These are phyloP conservation scores for Blepharisma stoltei DNA, from an alignment of 73 alveolate species.

Conservation along the genomic window DNA sequence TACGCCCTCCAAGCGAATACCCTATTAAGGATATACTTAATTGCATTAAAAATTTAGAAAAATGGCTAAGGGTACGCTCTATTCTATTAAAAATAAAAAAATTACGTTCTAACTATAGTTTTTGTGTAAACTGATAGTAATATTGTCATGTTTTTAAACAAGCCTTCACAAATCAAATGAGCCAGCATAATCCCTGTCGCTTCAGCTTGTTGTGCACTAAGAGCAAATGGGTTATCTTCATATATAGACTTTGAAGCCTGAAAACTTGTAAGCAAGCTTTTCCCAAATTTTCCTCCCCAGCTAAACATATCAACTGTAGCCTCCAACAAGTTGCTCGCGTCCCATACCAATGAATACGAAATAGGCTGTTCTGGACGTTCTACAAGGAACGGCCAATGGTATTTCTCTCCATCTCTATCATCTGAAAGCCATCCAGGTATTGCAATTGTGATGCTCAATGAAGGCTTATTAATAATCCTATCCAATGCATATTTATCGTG, in stretches of 20 bases:
- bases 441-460: neutral
- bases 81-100: too few species aligned
- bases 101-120: too few species aligned
- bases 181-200: slow-evolving; percentile 14
- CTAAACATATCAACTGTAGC: too few species aligned
- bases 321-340: neutral
- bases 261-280: too few species aligned
- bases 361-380: neutral
- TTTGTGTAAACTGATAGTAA: too few species aligned
- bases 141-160: neutral
- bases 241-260: too few species aligned
- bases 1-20: neutral
- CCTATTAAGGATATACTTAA: neutral
- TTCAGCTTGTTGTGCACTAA: slow-evolving; percentile 25
- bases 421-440: slow-evolving; percentile 24
- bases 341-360: slow-evolving; percentile 14
- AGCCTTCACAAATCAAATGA: neutral
- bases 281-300: too few species aligned
- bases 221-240: neutral
- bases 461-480: neutral
- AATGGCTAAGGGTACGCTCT: too few species aligned
- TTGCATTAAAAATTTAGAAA: too few species aligned
- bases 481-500: neutral
- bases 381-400: neutral
- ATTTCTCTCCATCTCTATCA: neutral